Evolutionary conservation across 495 filamentous ascomycete genomes (phyloP), one percentile per base, ranked within the genome.

Genomic region (Paragyromitra xinjiangensis): DNA sequence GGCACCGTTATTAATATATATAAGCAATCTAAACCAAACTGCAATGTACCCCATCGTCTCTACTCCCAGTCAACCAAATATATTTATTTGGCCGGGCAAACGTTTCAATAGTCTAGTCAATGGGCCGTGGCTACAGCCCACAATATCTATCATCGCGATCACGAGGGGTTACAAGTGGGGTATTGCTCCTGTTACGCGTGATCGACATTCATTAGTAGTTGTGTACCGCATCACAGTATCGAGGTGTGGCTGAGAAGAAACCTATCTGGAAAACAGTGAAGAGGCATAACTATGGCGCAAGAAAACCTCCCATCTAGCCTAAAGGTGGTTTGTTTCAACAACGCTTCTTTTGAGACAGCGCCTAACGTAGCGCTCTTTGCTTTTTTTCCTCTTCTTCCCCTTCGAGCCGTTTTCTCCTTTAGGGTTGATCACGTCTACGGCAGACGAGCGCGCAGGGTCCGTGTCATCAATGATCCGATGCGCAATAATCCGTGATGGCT

Each of bases 301-400:
- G 69, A 64, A 78, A 24, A 40, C 65, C 40, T 58, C 74, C 55
- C 39, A 72, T 37, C 26, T 16, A 61, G 29, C 50, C 61, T 67
- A 29, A 73, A 72, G 73, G 40, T 61, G 61, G 66, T 76, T 76
- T 76, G 73, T 65, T 73, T 77, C 74, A 73, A 77, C 34, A 77
- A 61, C 40, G 37, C 45, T 42, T 53, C 42, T 64, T 48, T 39
- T 77, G 48, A 73, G 74, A 73, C 69, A 77, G 59, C 39, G n/a
- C 44, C 40, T 56, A 74, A 14, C 37, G 39, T 71, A 72, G 58
- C 73, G 51, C 40, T 59, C 61, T 72, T 73, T 65, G 19, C 44
- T 78, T 78, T 78, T 71, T 70, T 58, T 59, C 12, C 7, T 11
- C 16, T 44, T 26, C n/a, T 26, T 14, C 45, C 42, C 53, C 22